A percentile compares a stretch with the other conserved stretches of the same genome.
Conservation (phyloP, 371 early-diverging fungal species). For the Racocetra persica region DNA sequence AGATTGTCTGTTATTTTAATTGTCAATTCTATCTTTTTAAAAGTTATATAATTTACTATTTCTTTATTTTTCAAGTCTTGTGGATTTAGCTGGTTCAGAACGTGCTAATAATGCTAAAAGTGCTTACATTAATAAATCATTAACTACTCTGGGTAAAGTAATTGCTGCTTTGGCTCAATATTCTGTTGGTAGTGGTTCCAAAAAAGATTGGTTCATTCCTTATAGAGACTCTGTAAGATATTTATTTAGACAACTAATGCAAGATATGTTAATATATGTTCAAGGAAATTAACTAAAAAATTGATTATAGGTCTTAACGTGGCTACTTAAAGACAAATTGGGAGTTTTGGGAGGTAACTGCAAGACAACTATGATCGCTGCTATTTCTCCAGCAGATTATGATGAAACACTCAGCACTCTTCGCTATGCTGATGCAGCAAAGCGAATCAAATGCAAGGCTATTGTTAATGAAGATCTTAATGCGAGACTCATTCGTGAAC, state of each 20-base stretch:
- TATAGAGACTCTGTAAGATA: slow-evolving; percentile 86
- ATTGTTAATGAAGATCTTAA: slow-evolving; percentile 93
- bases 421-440: slow-evolving; percentile 95
- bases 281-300: no score
- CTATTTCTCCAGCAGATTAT: slow-evolving; percentile 80
- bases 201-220: slow-evolving; percentile 74
- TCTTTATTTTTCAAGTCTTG: slow-evolving; percentile 61
- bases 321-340: slow-evolving; percentile 93
- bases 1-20: not conserved
- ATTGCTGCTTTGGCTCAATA: slow-evolving; percentile 93
- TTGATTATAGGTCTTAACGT: slow-evolving; percentile 77
- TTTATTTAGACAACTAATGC: not conserved
- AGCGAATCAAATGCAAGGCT: slow-evolving; percentile 91
- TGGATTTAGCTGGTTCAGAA: slow-evolving; percentile 96
- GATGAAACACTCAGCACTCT: slow-evolving; percentile 91
- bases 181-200: slow-evolving; percentile 57
- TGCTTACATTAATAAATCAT: slow-evolving; percentile 97
- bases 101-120: slow-evolving; percentile 97
- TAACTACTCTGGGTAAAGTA: slow-evolving; percentile 96
- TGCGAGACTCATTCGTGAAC: slow-evolving; percentile 84
- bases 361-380: slow-evolving; percentile 93
- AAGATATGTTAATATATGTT: no score
- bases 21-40: not conserved
- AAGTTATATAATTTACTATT: not conserved
- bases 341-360: slow-evolving; percentile 95